phyloP scores from a whole-genome alignment of 140 eudicot species.

The Bidens hawaiensis region DNA sequence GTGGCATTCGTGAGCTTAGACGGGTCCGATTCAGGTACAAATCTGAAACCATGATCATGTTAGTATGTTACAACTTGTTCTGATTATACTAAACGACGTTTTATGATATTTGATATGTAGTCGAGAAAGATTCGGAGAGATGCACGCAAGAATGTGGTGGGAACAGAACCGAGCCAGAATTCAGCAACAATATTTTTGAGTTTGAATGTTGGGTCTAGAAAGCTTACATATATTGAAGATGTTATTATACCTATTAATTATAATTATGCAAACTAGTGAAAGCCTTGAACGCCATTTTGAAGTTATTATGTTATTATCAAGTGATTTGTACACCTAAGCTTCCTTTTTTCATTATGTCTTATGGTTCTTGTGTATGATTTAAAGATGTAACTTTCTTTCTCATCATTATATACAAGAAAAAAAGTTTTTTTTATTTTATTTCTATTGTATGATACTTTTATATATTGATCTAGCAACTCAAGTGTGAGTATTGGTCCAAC shows the following conservation, averaged over 20 bases:
- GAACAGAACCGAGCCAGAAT: constrained; percentile 70
- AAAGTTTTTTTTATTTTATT: too few relatives aligned
- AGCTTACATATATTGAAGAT: not conserved
- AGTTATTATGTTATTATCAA: constrained; percentile 1
- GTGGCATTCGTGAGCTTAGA: constrained; percentile 63
- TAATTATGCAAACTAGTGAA: constrained; percentile 11
- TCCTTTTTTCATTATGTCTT: not conserved
- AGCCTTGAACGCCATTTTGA: constrained; percentile 24
- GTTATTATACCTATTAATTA: not conserved
- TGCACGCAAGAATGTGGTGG: constrained; percentile 83
- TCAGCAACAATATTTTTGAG: constrained; percentile 63
- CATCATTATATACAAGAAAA: not conserved
- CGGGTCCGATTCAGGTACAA: constrained; percentile 70
- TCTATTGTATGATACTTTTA: not conserved
- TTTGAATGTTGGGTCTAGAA: not conserved
- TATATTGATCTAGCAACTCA: too few relatives aligned
- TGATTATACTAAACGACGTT: not conserved
- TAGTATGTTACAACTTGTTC: not conserved
- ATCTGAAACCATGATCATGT: not conserved
- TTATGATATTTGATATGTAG: constrained; percentile 26
- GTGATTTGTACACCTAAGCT: constrained; percentile 7
- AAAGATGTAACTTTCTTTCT: not conserved
- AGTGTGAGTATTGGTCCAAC: too few relatives aligned
- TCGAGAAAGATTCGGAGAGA: constrained; percentile 74
- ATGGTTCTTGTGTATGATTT: not conserved